Evolutionary conservation across 495 filamentous ascomycete genomes (phyloP), one percentile per base, ranked within the genome.

Genomic region (Penicillium manginii): DNA sequence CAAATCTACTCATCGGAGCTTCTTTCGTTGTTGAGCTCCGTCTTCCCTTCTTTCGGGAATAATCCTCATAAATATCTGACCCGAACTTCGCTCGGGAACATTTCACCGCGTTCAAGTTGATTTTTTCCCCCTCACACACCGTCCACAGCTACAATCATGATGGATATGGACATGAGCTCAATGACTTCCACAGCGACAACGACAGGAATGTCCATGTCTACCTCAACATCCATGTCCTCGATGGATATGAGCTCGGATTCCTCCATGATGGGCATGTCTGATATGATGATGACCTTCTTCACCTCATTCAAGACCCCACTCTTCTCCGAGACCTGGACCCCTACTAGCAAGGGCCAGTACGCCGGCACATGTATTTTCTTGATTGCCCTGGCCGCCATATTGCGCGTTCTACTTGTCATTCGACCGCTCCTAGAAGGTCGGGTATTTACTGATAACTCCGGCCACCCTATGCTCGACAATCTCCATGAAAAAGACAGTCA

Each of bases 271-370:
- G 54, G 53, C 48, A 70, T 67, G 67, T 59, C 68, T n/a, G 56
- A 59, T 17, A 70, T 72, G 69, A 40, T 58, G 18, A 72, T 72
- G 69, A 66, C 62, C 10, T 72, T 72, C 59, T 72, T 72, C 57
- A 64, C 60, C 50, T 70, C 67, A 0, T 53, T 55, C 42, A 51
- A 54, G 46, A 70, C 69, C 9, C 58, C 67, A n/a, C 67, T 70
- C 22, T 72, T 56, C 51, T 58, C 69, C 1, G 50, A 43, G 1
- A 29, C 50, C 37, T 72, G 67, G 67, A 66, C 59, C 3, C 67
- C 69, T 1, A 52, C 60, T 6, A 59, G 48, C 8, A 52, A 59
- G 15, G 69, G 67, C 15, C 67, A 72, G 45, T 72, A 72, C 31
- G 62, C 67, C 50, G 69, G 69, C 3, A 70, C 69, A 17, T 68